phyloP scores from a whole-genome alignment of 176 grass and related monocot genomes.

The Raddia guianensis region DNA sequence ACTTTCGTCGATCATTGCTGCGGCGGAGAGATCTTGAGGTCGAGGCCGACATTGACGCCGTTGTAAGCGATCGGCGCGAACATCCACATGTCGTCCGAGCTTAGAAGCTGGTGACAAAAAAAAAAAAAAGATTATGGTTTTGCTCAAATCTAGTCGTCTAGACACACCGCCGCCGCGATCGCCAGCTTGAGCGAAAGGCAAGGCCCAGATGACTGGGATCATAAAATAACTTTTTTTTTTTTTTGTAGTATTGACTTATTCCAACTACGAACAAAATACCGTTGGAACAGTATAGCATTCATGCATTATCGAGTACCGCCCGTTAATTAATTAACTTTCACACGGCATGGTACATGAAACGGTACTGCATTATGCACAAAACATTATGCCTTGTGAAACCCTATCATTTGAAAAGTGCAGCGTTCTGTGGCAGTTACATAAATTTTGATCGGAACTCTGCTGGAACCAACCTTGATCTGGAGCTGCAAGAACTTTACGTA shows the following conservation, averaged over 20 bases:
- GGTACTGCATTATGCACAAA: too few species aligned
- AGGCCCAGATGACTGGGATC: too few species aligned
- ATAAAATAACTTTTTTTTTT: too few species aligned
- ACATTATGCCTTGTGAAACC: neutral
- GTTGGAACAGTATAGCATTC: too few species aligned
- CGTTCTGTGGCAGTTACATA: neutral
- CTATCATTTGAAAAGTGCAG: too few species aligned
- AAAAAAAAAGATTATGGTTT: neutral
- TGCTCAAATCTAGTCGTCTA: neutral
- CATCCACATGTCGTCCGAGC: constrained; percentile 97
- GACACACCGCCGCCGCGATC: neutral
- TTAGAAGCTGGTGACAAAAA: constrained; percentile 63
- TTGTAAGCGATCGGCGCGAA: constrained; percentile 94
- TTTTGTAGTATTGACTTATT: too few species aligned
- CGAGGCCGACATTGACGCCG: constrained; percentile 86
- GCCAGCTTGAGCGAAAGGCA: too few species aligned
- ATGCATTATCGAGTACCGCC: too few species aligned
- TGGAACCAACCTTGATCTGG: constrained; percentile 71
- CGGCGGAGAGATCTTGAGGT: constrained; percentile 79
- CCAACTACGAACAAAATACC: too few species aligned
- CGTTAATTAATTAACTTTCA: too few species aligned
- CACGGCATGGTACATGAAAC: too few species aligned
- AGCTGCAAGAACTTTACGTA: constrained; percentile 88
- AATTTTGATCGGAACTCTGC: neutral
- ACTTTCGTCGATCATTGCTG: constrained; percentile 43